phyloP scores from a whole-genome alignment of 345 rosid species.

The Eucalyptus decipiens region DNA sequence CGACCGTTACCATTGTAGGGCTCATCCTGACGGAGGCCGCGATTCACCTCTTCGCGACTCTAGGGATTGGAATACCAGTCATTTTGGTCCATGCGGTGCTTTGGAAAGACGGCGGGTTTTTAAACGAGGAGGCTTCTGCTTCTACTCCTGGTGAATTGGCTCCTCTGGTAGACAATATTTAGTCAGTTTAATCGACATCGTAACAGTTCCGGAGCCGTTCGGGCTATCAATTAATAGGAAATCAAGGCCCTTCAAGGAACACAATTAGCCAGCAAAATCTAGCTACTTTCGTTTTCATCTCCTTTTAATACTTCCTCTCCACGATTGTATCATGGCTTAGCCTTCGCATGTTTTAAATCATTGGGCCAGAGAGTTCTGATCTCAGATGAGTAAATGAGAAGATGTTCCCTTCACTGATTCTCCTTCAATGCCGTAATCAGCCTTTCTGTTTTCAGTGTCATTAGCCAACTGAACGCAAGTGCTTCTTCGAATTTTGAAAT shows the following conservation, averaged over 20 bases:
- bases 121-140: not conserved
- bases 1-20: not conserved
- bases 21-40: constrained; percentile 2
- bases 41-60: constrained; percentile 4
- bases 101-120: not conserved
- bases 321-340: not conserved
- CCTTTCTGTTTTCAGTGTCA: not conserved
- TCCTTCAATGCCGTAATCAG: not conserved
- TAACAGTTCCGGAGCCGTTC: not conserved
- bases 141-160: not conserved
- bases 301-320: not conserved
- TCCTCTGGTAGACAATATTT: not conserved
- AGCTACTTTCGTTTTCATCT: not conserved
- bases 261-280: not conserved
- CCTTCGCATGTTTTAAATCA: not conserved
- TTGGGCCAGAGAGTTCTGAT: not conserved
- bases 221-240: not conserved
- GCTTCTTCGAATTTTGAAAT: not conserved
- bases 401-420: not conserved
- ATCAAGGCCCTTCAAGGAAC: not conserved
- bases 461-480: not conserved
- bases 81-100: constrained; percentile 11
- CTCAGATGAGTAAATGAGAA: not conserved
- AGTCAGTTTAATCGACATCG: not conserved
- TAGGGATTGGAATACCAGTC: not conserved